Base-by-base conservation (phyloP, 176 grass and related monocot species). In the Neostapfia colusana region DNA sequence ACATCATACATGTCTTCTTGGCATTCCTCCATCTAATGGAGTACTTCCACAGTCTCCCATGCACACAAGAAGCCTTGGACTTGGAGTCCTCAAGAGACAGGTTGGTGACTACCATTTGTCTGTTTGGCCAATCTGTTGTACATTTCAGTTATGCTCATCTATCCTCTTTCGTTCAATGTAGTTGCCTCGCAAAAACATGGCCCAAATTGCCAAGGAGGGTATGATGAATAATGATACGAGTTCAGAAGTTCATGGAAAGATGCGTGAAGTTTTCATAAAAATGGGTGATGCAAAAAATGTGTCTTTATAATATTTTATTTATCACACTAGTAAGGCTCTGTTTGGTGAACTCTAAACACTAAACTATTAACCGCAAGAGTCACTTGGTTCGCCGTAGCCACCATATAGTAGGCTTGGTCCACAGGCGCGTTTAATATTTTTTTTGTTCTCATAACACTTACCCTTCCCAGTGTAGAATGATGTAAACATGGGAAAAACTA, bases 11-110 rank as follows among this genome's bases (percentile, higher is more conserved):
- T 90, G 86, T 90, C 80, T 97, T 80, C 74, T 97, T 85, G 93
- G 88, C 38, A 71, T 97, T 63, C 90, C 93, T 50, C 93, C 93
- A 62, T 89, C 88, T 81, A 97, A 97, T 78, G 93, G 90, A 79
- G 93, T 97, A 69, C 83, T 97, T 73, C 93, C 90, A 13, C 93
- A 97, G 63, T 85, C 93, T 21, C 90, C 90, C 45, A 97, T 93
- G 93, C 90, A 97, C 82, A 97, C 90, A 18, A 89, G 87, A 85
- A 91, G 90, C 74, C 93, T 93, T 61, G n/a, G n/a, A n/a, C n/a
- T n/a, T n/a, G 90, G 86, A 60, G 83, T 91, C 60, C 86, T 97
- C 34, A 93, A 86, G 79, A 80, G 83, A 61, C 90, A 90, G 90
- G 93, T 97, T n/a, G n/a, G n/a, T 70, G 13, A 35, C 65, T 80